Percentiles rank a stretch among this genome's conserved stretches.
Evolutionary conservation across 164 flowering plant species (phyloP).

Genomic region (Cinnamomum chago): DNA sequence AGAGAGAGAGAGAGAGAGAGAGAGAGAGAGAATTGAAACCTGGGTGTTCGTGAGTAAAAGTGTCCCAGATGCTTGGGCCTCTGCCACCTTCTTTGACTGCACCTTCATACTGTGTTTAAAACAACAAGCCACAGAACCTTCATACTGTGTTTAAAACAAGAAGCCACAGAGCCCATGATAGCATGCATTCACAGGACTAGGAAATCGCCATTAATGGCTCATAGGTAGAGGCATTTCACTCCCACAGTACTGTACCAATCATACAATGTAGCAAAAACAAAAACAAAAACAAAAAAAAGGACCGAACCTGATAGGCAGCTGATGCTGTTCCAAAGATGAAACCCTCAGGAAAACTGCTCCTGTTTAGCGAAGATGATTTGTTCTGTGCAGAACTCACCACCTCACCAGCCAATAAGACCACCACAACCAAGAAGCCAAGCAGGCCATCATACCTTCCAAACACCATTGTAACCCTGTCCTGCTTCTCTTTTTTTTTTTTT

Average conservation of each 20-base stretch:
- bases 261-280: no score
- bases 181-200: not conserved
- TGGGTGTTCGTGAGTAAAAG: slow-evolving; percentile 23
- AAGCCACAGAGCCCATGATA: not conserved
- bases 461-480: not conserved
- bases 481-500: not conserved
- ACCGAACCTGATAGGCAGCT: slow-evolving; percentile 25
- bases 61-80: slow-evolving; percentile 44
- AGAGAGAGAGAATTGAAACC: slow-evolving; percentile 11
- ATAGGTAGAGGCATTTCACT: no score
- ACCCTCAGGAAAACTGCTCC: slow-evolving; percentile 23
- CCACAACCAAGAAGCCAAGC: not conserved
- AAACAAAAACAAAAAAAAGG: no score
- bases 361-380: slow-evolving; percentile 1
- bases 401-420: not conserved
- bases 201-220: not conserved
- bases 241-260: no score
- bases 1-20: no score
- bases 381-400: not conserved
- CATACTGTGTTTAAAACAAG: no score
- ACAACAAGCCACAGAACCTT: slow-evolving; percentile 1
- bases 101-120: slow-evolving; percentile 25
- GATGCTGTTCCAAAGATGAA: slow-evolving; percentile 32
- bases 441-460: not conserved
- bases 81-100: slow-evolving; percentile 32